Percentiles rank a stretch among this genome's conserved stretches.
phyloP scores from a whole-genome alignment of 2,329 filamentous ascomycete species.

The Ceratocystis papillata region DNA sequence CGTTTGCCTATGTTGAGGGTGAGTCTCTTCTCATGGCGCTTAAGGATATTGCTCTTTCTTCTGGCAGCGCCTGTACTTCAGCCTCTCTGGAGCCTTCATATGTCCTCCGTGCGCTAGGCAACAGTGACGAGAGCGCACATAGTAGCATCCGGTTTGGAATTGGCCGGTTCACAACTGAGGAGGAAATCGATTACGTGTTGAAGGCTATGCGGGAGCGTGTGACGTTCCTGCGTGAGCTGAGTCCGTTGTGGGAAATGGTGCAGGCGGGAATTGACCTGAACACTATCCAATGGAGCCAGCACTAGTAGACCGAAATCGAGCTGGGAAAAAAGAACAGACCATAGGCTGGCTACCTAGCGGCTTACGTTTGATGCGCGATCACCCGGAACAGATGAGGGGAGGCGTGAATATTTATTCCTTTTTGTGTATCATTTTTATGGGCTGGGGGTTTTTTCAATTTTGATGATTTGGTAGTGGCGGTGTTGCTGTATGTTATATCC shows the following conservation, averaged over 20 bases:
- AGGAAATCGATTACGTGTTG: conserved; percentile 92
- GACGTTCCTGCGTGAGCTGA: conserved; percentile 84
- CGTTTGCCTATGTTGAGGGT: conserved; percentile 95
- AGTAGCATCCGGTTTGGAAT: conserved; percentile 97
- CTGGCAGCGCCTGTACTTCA: conserved; percentile 92
- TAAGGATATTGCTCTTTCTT: conserved; percentile 95
- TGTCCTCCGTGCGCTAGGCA: conserved; percentile 84
- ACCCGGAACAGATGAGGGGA: conserved; percentile 14
- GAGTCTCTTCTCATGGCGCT: conserved; percentile 96
- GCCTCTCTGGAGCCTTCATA: conserved; percentile 95
- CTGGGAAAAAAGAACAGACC: not conserved
- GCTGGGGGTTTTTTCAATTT: not conserved
- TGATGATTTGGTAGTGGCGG: not conserved
- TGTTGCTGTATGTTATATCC: not conserved
- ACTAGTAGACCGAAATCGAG: conserved; percentile 42
- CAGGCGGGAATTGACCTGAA: conserved; percentile 93
- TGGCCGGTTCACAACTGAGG: conserved; percentile 88
- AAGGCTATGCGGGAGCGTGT: conserved; percentile 88
- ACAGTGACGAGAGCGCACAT: conserved; percentile 93
- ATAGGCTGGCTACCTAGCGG: conserved; percentile 16
- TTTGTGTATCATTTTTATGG: conserved; percentile 3
- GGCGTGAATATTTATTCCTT: conserved; percentile 15
- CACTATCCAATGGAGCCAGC: conserved; percentile 97
- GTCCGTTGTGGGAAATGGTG: conserved; percentile 92
- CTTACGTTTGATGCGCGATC: conserved; percentile 1